Evolutionary conservation across 371 early-diverging fungal species (phyloP).

Genomic region (Umbelopsis sp.): DNA sequence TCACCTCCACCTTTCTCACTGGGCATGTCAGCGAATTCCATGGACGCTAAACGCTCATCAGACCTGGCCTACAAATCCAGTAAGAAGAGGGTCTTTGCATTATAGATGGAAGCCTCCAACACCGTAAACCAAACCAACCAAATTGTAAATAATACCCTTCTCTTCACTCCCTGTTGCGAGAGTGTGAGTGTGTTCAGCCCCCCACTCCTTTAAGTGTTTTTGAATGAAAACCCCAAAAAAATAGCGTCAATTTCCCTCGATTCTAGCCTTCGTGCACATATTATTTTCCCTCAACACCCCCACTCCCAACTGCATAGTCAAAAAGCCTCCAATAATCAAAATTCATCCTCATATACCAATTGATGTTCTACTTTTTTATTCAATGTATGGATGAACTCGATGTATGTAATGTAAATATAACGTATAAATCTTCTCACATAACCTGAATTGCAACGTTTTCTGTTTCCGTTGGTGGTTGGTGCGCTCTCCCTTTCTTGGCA

Average conservation of each 20-base stretch:
- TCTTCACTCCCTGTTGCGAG: neutral
- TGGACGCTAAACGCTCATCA: neutral
- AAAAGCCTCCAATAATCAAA: conserved; percentile 7
- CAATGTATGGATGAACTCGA: neutral
- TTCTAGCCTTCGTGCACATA: conserved; percentile 9
- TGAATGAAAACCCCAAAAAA: conserved; percentile 1
- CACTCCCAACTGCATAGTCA: neutral
- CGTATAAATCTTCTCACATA: neutral
- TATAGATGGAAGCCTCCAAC: neutral
- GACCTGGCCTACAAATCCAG: conserved; percentile 9
- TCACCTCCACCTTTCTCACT: conserved; percentile 13
- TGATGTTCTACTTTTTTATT: neutral
- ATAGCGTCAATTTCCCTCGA: neutral
- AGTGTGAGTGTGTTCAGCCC: neutral
- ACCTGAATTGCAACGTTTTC: neutral
- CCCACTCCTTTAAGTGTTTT: neutral
- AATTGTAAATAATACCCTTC: conserved; percentile 17
- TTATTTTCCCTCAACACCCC: neutral
- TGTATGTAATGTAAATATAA: neutral
- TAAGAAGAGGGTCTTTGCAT: conserved; percentile 15
- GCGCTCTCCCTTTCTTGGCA: neutral
- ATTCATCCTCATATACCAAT: conserved; percentile 7
- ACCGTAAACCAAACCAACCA: conserved; percentile 3
- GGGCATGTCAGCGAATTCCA: neutral
- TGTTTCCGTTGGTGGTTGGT: conserved; percentile 19